phyloP scores from a whole-genome alignment of 2,329 filamentous ascomycete species.

The Nothophaeocryptopus gaeumannii region DNA sequence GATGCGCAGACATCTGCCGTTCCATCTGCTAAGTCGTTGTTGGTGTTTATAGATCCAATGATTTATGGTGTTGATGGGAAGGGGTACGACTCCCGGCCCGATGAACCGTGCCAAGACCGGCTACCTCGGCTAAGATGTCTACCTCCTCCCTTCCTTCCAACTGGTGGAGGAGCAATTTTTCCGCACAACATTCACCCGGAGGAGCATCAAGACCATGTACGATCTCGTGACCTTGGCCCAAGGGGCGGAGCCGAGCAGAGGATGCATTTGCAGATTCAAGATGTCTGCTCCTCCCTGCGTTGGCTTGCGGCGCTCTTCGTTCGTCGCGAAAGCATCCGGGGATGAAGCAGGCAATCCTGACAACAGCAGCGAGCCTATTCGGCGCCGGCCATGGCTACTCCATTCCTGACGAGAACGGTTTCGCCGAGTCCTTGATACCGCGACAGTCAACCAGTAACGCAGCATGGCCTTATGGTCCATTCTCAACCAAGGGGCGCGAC shows the following conservation, averaged over 20 bases:
- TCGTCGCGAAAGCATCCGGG: background rate
- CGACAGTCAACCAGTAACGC: conserved; percentile 9
- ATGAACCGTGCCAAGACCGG: too few relatives aligned
- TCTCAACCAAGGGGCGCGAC: conserved; percentile 32
- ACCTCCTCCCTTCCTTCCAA: background rate
- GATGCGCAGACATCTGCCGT: background rate
- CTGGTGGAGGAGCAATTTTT: conserved; percentile 13
- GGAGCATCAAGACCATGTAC: background rate
- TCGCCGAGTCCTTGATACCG: conserved; percentile 6
- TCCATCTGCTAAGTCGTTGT: background rate
- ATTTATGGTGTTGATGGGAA: background rate
- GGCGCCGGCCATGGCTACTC: conserved; percentile 2
- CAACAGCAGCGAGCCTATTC: background rate
- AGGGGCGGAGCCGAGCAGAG: conserved; percentile 11
- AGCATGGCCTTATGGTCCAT: conserved; percentile 34
- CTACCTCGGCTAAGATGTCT: conserved; percentile 1
- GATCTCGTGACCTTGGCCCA: conserved; percentile 3
- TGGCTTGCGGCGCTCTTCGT: background rate
- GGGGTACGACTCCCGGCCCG: background rate
- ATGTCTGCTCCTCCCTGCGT: background rate
- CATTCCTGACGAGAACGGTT: background rate
- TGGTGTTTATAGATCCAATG: too few relatives aligned
- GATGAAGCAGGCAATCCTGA: conserved; percentile 1
- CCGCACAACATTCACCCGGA: conserved; percentile 5
- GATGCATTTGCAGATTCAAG: background rate